Conservation (phyloP, 371 early-diverging fungal species). For the Blakeslea trispora region DNA sequence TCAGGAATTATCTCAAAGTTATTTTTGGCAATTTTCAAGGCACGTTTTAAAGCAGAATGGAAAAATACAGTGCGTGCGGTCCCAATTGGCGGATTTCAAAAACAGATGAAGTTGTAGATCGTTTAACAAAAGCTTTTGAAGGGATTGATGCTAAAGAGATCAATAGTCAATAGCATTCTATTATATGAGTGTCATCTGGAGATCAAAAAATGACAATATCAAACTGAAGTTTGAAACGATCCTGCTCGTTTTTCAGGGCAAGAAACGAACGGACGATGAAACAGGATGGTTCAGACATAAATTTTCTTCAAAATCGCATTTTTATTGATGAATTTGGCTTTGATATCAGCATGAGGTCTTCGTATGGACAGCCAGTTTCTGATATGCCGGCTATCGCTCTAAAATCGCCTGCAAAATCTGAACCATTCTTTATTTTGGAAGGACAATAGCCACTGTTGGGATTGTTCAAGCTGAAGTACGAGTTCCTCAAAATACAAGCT, state of each 20-base stretch:
- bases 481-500: too few relatives aligned
- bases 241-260: background rate
- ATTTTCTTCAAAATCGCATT: slow-evolving; percentile 8
- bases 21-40: too few relatives aligned
- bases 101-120: slow-evolving; percentile 1
- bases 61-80: too few relatives aligned
- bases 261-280: slow-evolving; percentile 10
- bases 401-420: slow-evolving; percentile 5
- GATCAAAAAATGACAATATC: background rate
- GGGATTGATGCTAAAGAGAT: slow-evolving; percentile 5
- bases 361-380: background rate
- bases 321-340: slow-evolving; percentile 13
- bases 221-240: background rate
- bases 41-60: too few relatives aligned
- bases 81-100: too few relatives aligned
- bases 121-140: slow-evolving; percentile 8
- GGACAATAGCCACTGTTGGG: slow-evolving; percentile 2
- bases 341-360: slow-evolving; percentile 13
- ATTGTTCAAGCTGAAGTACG: too few relatives aligned
- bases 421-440: slow-evolving; percentile 4
- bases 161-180: slow-evolving; percentile 1
- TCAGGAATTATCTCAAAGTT: too few relatives aligned
- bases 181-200: slow-evolving; percentile 7
- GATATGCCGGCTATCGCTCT: slow-evolving; percentile 6
- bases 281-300: too few relatives aligned